A percentile compares a stretch with the other conserved stretches of the same genome.
phyloP scores from a whole-genome alignment of 106 monocot species.

The Dendrobium huoshanense region DNA sequence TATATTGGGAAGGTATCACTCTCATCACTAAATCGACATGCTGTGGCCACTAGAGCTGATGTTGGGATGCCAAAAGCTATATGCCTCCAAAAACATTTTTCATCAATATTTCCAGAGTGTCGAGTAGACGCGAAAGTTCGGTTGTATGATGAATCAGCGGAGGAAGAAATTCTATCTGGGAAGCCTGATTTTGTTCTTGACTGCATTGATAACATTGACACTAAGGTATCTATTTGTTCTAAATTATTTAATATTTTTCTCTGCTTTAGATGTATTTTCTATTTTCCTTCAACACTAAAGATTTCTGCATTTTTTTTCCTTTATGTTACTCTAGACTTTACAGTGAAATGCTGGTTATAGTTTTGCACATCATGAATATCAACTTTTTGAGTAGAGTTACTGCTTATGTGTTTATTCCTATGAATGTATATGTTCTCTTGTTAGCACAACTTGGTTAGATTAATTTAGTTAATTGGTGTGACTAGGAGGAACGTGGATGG shows the following conservation, averaged over 20 bases:
- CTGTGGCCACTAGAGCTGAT: constrained; percentile 93
- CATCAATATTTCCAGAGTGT: constrained; percentile 85
- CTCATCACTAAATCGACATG: constrained; percentile 94
- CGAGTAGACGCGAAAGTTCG: constrained; percentile 80
- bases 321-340: neutral
- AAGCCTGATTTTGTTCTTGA: constrained; percentile 92
- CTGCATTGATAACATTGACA: constrained; percentile 99
- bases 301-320: neutral
- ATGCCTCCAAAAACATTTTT: constrained; percentile 91
- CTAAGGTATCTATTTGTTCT: constrained; percentile 53
- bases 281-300: neutral
- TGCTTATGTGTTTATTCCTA: neutral
- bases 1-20: constrained; percentile 70
- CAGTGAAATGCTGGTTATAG: neutral
- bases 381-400: neutral
- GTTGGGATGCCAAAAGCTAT: constrained; percentile 88
- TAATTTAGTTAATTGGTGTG: too few relatives aligned
- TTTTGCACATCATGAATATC: neutral
- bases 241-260: neutral
- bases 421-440: neutral
- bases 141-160: constrained; percentile 78
- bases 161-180: constrained; percentile 91
- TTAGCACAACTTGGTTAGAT: neutral
- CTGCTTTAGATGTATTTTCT: neutral
- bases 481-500: too few relatives aligned